Conservation (phyloP, 345 rosid species). For the Boechera retrofracta region DNA sequence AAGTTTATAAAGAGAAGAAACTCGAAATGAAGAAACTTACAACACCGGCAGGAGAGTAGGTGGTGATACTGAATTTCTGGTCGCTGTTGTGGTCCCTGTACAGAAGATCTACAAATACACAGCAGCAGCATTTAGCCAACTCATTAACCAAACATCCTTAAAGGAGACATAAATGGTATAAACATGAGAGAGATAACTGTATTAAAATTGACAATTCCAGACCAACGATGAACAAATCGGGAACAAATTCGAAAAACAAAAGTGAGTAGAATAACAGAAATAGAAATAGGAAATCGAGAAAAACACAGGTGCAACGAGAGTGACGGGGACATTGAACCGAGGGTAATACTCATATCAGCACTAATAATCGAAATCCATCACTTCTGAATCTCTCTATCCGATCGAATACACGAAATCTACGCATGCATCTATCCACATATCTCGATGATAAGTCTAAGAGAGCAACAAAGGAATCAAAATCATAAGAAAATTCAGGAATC, state of each 20-base stretch:
- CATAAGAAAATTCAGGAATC: not conserved
- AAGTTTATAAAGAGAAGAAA: not conserved
- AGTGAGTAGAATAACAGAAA: too few species aligned
- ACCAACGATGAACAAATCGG: constrained; percentile 16
- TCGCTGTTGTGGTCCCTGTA: constrained; percentile 88
- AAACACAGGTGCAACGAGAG: not conserved
- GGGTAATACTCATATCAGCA: too few species aligned
- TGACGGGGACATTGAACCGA: not conserved
- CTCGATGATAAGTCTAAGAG: not conserved
- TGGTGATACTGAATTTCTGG: constrained; percentile 89
- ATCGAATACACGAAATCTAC: not conserved
- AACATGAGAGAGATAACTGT: too few species aligned
- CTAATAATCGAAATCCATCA: not conserved
- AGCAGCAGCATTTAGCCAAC: not conserved
- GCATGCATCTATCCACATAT: constrained; percentile 7
- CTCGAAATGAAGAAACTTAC: constrained; percentile 52
- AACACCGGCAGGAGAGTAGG: constrained; percentile 72
- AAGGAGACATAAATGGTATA: too few species aligned
- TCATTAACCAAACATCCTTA: too few species aligned
- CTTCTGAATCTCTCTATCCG: not conserved
- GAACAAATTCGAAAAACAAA: not conserved
- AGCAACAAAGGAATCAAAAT: not conserved
- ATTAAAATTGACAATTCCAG: not conserved
- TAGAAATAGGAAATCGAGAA: not conserved
- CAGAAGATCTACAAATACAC: constrained; percentile 66